Conservation (phyloP, 345 rosid genomes). For the Schrenkiella parvula region DNA sequence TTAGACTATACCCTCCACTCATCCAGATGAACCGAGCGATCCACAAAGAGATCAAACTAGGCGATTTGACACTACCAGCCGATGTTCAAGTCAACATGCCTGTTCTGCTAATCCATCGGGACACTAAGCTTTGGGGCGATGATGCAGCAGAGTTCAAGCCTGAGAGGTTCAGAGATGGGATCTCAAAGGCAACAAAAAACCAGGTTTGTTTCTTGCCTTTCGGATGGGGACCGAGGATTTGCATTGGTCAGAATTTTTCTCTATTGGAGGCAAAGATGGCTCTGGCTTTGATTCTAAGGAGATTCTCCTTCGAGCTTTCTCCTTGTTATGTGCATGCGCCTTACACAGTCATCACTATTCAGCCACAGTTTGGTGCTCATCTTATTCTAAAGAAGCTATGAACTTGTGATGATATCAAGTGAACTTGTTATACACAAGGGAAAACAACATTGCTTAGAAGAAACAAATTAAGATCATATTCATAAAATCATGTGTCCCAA, state of each 20-base stretch:
- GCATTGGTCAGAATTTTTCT: conserved; percentile 63
- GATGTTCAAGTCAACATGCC: conserved; percentile 31
- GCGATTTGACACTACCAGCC: conserved; percentile 34
- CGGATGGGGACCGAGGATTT: conserved; percentile 55
- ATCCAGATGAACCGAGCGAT: conserved; percentile 5
- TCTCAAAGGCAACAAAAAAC: conserved; percentile 52
- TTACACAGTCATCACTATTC: conserved; percentile 27
- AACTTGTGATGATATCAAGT: background rate
- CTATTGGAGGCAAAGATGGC: conserved; percentile 55
- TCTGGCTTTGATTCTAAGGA: conserved; percentile 44
- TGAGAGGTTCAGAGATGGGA: conserved; percentile 43
- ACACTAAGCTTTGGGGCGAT: conserved; percentile 44
- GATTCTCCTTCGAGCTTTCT: conserved; percentile 49
- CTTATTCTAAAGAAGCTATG: conserved; percentile 32
- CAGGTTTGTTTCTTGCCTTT: conserved; percentile 48
- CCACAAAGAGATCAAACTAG: conserved; percentile 37
- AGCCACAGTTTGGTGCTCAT: conserved; percentile 48
- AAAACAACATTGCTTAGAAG: background rate
- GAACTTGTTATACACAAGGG: background rate
- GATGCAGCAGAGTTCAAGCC: conserved; percentile 60
- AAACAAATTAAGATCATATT: background rate
- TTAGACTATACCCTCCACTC: conserved; percentile 45
- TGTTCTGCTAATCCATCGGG: conserved; percentile 36
- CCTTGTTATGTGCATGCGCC: conserved; percentile 54
- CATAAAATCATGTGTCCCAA: background rate